These are phyloP conservation scores for Scortechinia acanthostroma DNA, from an alignment of 2,329 filamentous ascomycete genomes.

Conservation along the genomic window DNA sequence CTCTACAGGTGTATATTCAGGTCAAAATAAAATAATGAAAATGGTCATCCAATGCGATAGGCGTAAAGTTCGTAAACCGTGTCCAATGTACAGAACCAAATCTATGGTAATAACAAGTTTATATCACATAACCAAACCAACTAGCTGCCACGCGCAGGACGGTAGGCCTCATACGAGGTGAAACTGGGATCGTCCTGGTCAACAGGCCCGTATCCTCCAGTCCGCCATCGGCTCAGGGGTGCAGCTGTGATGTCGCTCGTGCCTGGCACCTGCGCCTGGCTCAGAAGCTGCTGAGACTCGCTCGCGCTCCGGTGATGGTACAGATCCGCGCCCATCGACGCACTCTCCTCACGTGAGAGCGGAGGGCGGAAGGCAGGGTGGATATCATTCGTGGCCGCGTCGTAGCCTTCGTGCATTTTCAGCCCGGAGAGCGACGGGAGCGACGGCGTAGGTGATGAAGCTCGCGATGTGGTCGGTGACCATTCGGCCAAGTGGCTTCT, in stretches of 20 bases:
- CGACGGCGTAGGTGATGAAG: not conserved
- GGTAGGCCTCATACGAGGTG: constrained; percentile 9
- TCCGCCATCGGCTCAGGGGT: constrained; percentile 21
- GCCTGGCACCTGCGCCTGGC: constrained; percentile 20
- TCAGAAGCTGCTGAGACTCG: constrained; percentile 18
- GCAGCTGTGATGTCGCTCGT: constrained; percentile 7
- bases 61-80: too few species aligned
- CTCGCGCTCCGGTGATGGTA: too few species aligned
- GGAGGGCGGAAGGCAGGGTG: constrained; percentile 25
- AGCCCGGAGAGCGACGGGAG: not conserved
- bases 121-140: constrained; percentile 2
- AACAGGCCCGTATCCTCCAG: constrained; percentile 23
- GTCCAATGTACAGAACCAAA: constrained; percentile 18
- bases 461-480: not conserved
- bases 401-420: constrained; percentile 12
- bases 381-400: constrained; percentile 12
- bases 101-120: too few species aligned
- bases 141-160: constrained; percentile 5
- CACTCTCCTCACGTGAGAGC: constrained; percentile 13
- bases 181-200: constrained; percentile 16
- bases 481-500: constrained; percentile 10
- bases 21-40: too few species aligned
- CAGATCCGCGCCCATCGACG: constrained; percentile 11
- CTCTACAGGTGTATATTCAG: too few species aligned
- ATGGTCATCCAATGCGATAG: too few species aligned